Evolutionary conservation across 495 filamentous ascomycete species (phyloP), one percentile per base, ranked within the genome.

Genomic region (Bombardia bombarda): DNA sequence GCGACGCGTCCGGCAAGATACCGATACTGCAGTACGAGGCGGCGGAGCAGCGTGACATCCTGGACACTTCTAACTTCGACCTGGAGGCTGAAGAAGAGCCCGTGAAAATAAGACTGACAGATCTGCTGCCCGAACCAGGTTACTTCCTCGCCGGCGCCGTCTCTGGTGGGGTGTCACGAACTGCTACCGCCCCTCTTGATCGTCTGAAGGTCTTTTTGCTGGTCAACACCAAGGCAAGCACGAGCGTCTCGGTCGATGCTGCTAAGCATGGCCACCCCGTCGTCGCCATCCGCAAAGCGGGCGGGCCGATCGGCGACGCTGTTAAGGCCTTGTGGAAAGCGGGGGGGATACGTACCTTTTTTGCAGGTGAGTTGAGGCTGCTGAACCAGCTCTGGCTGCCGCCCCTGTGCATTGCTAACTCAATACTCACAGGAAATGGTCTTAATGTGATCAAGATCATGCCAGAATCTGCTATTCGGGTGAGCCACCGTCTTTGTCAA

Each of bases 191-290:
- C 16, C 92, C 92, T 38, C 79, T 98, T 62, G 92, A 98, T 66
- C 88, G 92, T 52, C 76, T 98, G 39, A 96, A 96, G 62, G 90
- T 98, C 43, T 97, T 93, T 62, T 80, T 98, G 32, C 95, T 98
- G 55, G 90, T 93, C 17, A 89, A 94, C 65, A 90, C 86, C 30
- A 78, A 77, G 28, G 65, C 73, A 30, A 69, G 72, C 43, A 43
- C 76, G 51, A 71, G 77, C 52, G 53, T 55, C 28, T 78, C 77
- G 37, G 57, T 83, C 40, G 63, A 74, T 37, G 83, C 84, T 21
- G 83, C 74, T 2, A 87, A 88, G 56, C 73, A 80, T 20, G 87
- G 86, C 30, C 77, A 81, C 38, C 73, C 84, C 4, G 40, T 86
- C 16, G 60, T 68, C 36, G 87, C 84, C 21, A 67, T 83, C 12